Evolutionary conservation across 306 rosid species (phyloP).

Genomic region (Cicer cuneatum): DNA sequence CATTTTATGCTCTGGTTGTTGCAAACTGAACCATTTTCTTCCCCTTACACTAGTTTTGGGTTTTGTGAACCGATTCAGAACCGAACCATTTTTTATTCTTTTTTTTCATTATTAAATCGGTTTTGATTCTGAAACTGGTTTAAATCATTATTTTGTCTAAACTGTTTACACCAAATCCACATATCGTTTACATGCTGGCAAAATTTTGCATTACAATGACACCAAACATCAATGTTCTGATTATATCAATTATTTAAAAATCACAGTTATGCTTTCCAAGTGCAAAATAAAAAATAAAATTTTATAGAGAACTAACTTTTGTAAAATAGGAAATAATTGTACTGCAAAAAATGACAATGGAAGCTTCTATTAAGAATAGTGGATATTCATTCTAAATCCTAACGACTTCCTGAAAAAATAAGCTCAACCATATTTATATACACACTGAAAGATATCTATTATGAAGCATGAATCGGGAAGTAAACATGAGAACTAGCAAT

Average conservation of each 20-base stretch:
- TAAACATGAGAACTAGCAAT: conserved; percentile 3
- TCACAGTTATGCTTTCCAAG: background rate
- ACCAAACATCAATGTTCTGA: background rate
- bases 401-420: background rate
- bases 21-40: background rate
- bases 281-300: background rate
- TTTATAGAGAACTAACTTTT: background rate
- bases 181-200: conserved; percentile 7
- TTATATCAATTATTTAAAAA: conserved; percentile 15
- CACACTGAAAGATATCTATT: background rate
- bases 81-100: background rate
- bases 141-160: background rate
- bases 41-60: background rate
- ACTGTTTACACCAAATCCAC: conserved; percentile 22
- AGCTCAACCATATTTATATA: background rate
- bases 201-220: background rate
- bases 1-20: background rate
- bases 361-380: background rate
- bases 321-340: background rate
- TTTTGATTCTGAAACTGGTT: conserved; percentile 5
- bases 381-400: background rate
- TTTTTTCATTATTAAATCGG: background rate
- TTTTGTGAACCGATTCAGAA: background rate
- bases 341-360: background rate
- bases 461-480: conserved; percentile 9